Evolutionary conservation across 805 yeast species (phyloP).

Genomic region (Lipomyces kockii): DNA sequence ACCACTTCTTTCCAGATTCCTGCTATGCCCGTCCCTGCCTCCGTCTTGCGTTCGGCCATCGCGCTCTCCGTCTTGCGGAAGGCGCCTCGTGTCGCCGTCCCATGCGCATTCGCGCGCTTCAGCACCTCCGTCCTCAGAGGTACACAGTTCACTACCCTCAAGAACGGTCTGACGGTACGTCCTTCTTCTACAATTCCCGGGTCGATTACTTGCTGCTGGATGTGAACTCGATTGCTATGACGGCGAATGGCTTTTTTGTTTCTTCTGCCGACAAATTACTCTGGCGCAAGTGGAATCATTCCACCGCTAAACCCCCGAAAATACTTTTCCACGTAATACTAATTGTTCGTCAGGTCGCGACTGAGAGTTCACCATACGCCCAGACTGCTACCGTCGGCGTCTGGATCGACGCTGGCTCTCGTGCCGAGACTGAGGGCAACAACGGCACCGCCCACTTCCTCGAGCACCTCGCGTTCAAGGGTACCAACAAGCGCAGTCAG

Average conservation of each 20-base stretch:
- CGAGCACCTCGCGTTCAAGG: slow-evolving; percentile 96
- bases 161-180: slow-evolving; percentile 87
- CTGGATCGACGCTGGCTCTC: slow-evolving; percentile 97
- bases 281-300: neutral
- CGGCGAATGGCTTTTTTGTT: neutral
- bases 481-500: slow-evolving; percentile 82
- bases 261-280: neutral
- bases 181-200: neutral
- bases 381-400: slow-evolving; percentile 97
- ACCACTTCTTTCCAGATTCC: slow-evolving; percentile 5
- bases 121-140: slow-evolving; percentile 47
- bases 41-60: slow-evolving; percentile 31
- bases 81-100: slow-evolving; percentile 22
- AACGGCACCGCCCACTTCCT: slow-evolving; percentile 98
- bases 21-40: slow-evolving; percentile 36
- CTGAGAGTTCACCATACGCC: slow-evolving; percentile 83
- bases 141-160: slow-evolving; percentile 70
- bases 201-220: neutral
- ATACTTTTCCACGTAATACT: neutral
- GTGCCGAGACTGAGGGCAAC: slow-evolving; percentile 83
- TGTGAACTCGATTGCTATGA: neutral
- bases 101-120: slow-evolving; percentile 27
- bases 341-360: slow-evolving; percentile 53
- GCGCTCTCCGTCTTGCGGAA: slow-evolving; percentile 24
- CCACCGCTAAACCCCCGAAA: neutral